These are phyloP conservation scores for Magnaporthiopsis incrustans DNA, from an alignment of 2,329 filamentous ascomycete genomes.

Conservation along the genomic window DNA sequence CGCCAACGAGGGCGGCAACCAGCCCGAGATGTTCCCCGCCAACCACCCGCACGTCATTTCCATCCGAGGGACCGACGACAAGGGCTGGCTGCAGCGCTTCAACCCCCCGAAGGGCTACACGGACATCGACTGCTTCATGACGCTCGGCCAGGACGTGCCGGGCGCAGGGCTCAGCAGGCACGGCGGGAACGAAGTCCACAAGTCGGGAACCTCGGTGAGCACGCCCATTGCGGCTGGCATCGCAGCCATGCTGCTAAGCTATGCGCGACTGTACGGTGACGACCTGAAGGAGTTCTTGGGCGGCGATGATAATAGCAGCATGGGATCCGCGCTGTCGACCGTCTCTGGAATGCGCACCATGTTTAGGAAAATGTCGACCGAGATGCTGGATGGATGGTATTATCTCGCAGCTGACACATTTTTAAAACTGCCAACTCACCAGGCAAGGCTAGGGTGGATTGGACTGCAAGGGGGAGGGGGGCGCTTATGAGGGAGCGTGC, in stretches of 20 bases:
- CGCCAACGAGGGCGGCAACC: background rate
- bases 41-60: background rate
- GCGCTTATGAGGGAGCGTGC: too few species aligned
- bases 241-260: background rate
- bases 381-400: too few species aligned
- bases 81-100: background rate
- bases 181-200: background rate
- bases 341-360: too few species aligned
- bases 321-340: too few species aligned
- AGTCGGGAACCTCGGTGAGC: background rate
- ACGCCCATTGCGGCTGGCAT: background rate
- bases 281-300: too few species aligned
- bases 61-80: background rate
- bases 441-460: too few species aligned
- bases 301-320: too few species aligned
- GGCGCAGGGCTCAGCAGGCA: background rate
- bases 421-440: too few species aligned
- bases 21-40: background rate
- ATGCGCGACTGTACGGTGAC: too few species aligned
- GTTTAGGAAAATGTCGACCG: too few species aligned
- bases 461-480: too few species aligned
- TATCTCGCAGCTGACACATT: too few species aligned
- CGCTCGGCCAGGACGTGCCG: background rate
- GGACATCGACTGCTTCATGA: background rate
- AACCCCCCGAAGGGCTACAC: background rate